phyloP scores from a whole-genome alignment of 306 rosid species.

The Mimosa bimucronata region DNA sequence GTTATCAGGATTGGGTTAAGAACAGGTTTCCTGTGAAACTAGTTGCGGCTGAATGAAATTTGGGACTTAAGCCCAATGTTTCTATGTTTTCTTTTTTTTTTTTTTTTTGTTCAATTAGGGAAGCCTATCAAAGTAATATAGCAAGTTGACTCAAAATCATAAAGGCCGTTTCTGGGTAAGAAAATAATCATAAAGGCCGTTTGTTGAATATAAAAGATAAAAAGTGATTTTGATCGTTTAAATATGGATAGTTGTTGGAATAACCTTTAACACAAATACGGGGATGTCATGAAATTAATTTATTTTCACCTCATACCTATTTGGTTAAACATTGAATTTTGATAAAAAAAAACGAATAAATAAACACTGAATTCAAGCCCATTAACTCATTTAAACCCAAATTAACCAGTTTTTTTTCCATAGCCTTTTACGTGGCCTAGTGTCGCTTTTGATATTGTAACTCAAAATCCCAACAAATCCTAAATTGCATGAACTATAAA shows the following conservation, averaged over 20 bases:
- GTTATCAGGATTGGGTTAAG: constrained; percentile 68
- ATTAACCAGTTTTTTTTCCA: too few species aligned
- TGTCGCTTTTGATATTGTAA: too few species aligned
- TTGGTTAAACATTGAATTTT: too few species aligned
- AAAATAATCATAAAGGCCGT: not conserved
- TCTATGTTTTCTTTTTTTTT: too few species aligned
- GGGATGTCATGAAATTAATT: not conserved
- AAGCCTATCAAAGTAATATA: not conserved
- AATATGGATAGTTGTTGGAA: not conserved
- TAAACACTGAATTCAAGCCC: not conserved
- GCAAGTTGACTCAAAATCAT: too few species aligned
- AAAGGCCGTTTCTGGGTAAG: not conserved
- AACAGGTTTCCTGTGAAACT: constrained; percentile 46
- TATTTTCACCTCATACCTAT: not conserved
- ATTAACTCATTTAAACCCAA: not conserved
- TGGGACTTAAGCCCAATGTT: too few species aligned
- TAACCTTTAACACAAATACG: too few species aligned
- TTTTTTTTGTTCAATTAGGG: not conserved
- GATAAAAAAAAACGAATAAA: too few species aligned
- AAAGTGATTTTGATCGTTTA: too few species aligned
- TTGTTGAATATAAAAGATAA: not conserved
- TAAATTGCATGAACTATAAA: not conserved
- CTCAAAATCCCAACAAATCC: not conserved
- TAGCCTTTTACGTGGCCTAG: too few species aligned
- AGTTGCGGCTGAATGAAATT: not conserved